A percentile compares a stretch with the other conserved stretches of the same genome.
Conservation (phyloP, 1,139 yeast species). For the Debaryomyces sp. region DNA sequence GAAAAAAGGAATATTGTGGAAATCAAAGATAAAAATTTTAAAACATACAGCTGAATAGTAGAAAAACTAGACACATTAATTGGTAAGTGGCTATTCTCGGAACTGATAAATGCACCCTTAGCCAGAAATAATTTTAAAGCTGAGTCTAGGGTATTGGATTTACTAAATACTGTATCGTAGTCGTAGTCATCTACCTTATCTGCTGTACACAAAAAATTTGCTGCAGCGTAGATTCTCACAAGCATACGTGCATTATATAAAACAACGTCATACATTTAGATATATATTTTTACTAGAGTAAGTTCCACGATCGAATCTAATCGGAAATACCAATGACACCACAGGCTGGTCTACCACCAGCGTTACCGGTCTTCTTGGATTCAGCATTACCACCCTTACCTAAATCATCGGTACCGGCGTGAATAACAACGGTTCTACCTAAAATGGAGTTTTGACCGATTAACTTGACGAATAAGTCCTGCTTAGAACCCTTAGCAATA, state of each 20-base stretch:
- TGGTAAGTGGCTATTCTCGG: too few species aligned
- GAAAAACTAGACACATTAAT: too few species aligned
- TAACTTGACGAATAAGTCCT: conserved; percentile 76
- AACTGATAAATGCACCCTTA: too few species aligned
- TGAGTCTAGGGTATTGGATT: too few species aligned
- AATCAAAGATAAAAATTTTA: too few species aligned
- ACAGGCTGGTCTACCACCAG: conserved; percentile 99
- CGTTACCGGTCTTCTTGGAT: conserved; percentile 96
- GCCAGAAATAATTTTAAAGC: too few species aligned
- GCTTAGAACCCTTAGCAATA: conserved; percentile 84
- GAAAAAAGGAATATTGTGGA: too few species aligned
- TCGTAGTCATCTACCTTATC: neutral
- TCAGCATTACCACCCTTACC: conserved; percentile 96
- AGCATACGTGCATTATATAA: neutral
- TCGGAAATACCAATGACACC: conserved; percentile 90
- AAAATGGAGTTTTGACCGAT: conserved; percentile 83
- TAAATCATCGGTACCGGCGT: conserved; percentile 92
- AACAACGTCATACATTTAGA: conserved; percentile 4
- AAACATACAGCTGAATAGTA: too few species aligned
- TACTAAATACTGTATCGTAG: too few species aligned
- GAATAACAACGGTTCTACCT: conserved; percentile 96
- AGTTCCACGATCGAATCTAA: conserved; percentile 19
- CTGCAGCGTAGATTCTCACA: neutral
- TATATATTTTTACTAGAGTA: neutral
- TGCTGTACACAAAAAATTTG: neutral